Evolutionary conservation across 2,329 filamentous ascomycete species (phyloP).

Genomic region (Apiospora phragmitis): DNA sequence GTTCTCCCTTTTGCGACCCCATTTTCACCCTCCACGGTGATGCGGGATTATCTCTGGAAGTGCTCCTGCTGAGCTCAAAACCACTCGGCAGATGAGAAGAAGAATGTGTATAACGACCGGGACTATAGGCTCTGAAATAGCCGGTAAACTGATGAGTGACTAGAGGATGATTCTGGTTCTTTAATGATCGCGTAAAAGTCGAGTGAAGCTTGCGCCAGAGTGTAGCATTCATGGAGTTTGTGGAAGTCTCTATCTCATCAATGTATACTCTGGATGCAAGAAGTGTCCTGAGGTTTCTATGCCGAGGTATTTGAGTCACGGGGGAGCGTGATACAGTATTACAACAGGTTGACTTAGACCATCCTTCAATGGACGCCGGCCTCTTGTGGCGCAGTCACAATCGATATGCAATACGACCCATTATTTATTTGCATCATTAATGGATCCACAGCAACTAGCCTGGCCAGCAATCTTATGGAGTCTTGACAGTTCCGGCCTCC

Average conservation of each 20-base stretch:
- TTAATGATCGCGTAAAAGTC: not conserved
- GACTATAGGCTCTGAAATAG: not conserved
- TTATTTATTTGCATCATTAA: not conserved
- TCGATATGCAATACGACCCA: not conserved
- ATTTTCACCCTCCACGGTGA: slow-evolving; percentile 19
- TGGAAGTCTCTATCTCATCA: not conserved
- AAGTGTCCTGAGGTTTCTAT: not conserved
- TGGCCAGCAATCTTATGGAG: not conserved
- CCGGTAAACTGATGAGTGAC: not conserved
- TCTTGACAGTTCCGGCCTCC: not conserved
- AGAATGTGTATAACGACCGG: not conserved
- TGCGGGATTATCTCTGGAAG: not conserved
- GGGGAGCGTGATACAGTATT: not conserved
- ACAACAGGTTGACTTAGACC: not conserved
- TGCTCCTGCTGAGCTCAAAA: not conserved
- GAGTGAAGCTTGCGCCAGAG: not conserved
- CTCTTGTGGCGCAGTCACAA: not conserved
- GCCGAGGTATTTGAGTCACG: not conserved
- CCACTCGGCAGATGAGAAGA: not conserved
- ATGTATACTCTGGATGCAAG: not conserved
- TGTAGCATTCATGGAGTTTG: not conserved
- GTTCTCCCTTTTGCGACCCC: slow-evolving; percentile 26
- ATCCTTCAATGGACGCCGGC: not conserved
- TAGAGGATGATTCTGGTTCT: not conserved
- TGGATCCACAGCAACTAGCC: not conserved